Base-by-base conservation (phyloP, 164 flowering plant genomes). In the Dillenia turbinata region DNA sequence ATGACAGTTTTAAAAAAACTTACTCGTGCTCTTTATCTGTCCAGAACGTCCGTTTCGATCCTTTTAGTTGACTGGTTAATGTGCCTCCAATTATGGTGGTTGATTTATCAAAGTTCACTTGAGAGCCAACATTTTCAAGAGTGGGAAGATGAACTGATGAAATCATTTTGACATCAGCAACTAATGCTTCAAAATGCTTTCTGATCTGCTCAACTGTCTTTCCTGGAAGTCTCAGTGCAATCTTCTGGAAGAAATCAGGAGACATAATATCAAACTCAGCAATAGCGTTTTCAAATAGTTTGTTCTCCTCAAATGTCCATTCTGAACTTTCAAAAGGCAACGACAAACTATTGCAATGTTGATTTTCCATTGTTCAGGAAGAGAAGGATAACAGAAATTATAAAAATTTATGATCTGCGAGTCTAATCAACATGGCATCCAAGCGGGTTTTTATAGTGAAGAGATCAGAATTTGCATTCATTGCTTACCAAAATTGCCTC, bases 1-100 rank as follows among this genome's bases (percentile, higher is more conserved):
- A 3, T 26, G 7, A 33, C 0, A 33, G 7, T 53, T 15, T 15
- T 53, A 15, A 59, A 12, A 12, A 54, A 47, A 12, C 1, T 14
- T 19, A 77, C 80, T 65, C 67, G 69, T 77, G 80, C 50, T 82
- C 85, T 15, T 79, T 64, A 47, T 67, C 71, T 1, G 77, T 77
- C 85, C 81, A 82, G 71, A 5, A 61, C 54, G 8, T 69, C 76
- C 13, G 44, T 76, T 61, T 16, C 56, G n/a, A n/a, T n/a, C 26
- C 61, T 4, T 8, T 48, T 16, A 26, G 26, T 52, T 13, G 17
- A 12, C 5, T 0, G 7, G 54, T 40, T 45, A 62, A 47, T 47
- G 14, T 9, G 49, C 10, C 9, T 60, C 46, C 26, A 49, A 11
- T 48, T 12, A 55, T 56, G 10, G 6, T 9, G 13, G 13, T n/a